A percentile compares a stretch with the other conserved stretches of the same genome.
Evolutionary conservation across 495 filamentous ascomycete genomes (phyloP).

Genomic region (Penicillium riverlandense): DNA sequence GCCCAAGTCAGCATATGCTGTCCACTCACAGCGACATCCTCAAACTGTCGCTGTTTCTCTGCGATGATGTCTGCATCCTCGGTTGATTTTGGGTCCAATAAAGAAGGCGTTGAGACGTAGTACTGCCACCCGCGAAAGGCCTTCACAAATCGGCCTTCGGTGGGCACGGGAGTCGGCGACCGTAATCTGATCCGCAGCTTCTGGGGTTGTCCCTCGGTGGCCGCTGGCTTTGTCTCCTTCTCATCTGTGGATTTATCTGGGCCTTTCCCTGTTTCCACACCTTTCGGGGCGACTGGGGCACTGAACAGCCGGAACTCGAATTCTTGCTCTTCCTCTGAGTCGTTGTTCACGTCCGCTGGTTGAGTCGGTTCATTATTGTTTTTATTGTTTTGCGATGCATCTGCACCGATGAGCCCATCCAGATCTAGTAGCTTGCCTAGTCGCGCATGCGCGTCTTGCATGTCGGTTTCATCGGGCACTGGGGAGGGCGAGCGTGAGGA

Average conservation of each 20-base stretch:
- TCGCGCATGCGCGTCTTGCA: conserved; percentile 28
- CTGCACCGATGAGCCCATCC: conserved; percentile 14
- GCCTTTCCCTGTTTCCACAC: neutral
- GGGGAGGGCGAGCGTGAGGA: conserved; percentile 29
- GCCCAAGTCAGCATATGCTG: conserved; percentile 29
- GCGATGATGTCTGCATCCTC: conserved; percentile 5
- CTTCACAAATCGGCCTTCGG: conserved; percentile 34
- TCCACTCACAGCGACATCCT: conserved; percentile 35
- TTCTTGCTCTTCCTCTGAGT: conserved; percentile 36
- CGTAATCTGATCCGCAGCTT: conserved; percentile 36
- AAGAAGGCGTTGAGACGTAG: conserved; percentile 31
- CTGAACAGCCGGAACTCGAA: conserved; percentile 43
- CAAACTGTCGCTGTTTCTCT: conserved; percentile 26
- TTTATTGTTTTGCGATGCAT: neutral
- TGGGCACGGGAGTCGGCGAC: conserved; percentile 28
- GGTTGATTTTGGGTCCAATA: conserved; percentile 9
- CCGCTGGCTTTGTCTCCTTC: neutral
- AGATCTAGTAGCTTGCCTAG: conserved; percentile 36
- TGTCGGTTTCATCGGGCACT: conserved; percentile 20
- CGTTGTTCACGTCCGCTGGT: conserved; percentile 3
- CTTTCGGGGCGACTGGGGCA: conserved; percentile 17
- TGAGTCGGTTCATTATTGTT: conserved; percentile 1
- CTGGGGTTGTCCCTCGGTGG: conserved; percentile 4
- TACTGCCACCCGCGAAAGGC: conserved; percentile 39
- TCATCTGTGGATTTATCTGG: neutral